Conservation (phyloP, 2,329 filamentous ascomycete genomes). For the Ramularia endophylla region DNA sequence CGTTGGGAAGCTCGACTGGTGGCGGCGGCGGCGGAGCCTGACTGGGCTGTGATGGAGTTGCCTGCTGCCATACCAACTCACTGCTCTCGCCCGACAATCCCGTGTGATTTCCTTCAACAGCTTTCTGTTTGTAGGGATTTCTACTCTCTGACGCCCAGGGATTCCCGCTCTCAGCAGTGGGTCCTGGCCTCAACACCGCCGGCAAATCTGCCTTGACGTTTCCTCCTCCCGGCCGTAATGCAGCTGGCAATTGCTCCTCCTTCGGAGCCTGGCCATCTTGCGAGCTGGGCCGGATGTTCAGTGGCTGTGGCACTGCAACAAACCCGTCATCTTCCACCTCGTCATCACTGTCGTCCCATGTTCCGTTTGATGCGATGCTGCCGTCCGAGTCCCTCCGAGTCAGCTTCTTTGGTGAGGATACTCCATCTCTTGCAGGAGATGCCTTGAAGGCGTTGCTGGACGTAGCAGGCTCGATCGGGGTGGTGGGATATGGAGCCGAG, state of each 20-base stretch:
- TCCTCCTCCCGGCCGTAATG: neutral
- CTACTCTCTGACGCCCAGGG: slow-evolving; percentile 23
- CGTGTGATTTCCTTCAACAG: slow-evolving; percentile 7
- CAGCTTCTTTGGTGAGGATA: too few species aligned
- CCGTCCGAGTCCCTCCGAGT: slow-evolving; percentile 29
- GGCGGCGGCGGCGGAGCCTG: slow-evolving; percentile 14
- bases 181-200: slow-evolving; percentile 23
- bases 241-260: slow-evolving; percentile 6
- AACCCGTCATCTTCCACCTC: slow-evolving; percentile 1
- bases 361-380: slow-evolving; percentile 26
- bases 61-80: slow-evolving; percentile 35
- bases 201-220: slow-evolving; percentile 19
- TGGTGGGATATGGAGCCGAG: slow-evolving; percentile 40
- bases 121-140: slow-evolving; percentile 14
- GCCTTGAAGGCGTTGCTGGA: too few species aligned
- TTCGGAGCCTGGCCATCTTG: slow-evolving; percentile 11
- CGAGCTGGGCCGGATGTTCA: slow-evolving; percentile 23
- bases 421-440: too few species aligned
- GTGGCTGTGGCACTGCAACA: slow-evolving; percentile 21
- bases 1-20: slow-evolving; percentile 37
- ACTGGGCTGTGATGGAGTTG: slow-evolving; percentile 18
- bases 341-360: slow-evolving; percentile 28
- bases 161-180: slow-evolving; percentile 19
- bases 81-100: slow-evolving; percentile 31
- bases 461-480: slow-evolving; percentile 34